Base-by-base conservation (phyloP, 768 basidiomycete genomes). In the Lactarius akahatsu region DNA sequence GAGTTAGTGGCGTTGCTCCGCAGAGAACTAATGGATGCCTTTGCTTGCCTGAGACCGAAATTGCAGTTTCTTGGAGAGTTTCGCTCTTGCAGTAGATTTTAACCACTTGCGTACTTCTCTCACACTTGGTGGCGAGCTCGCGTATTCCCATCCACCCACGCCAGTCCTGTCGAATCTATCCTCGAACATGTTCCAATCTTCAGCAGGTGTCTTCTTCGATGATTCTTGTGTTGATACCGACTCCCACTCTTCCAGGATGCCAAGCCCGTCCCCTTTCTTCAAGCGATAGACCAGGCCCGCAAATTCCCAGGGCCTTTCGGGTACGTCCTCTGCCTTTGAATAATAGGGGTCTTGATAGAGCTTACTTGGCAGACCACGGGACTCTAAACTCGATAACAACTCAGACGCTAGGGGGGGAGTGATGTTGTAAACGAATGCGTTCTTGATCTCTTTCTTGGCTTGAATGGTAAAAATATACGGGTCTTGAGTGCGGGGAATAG, bases 331-430 rank as follows among this genome's bases (percentile, higher is more conserved):
- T 28, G 81, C 80, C 59, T 85, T 83, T 7, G 92, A 93, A 73
- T 93, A 99, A 76, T 84, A 89, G 0, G 96, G 91, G n/a, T 83
- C 78, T 55, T 82, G 85, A 76, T 97, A 96, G 28, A 90, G 74
- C 70, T 85, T 86, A 56, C 73, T 77, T 4, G 86, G 83, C 8
- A 91, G 74, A 26, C 80, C 81, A 69, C 83, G 76, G 0, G 74
- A 71, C 38, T 81, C 80, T 16, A 87, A 63, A 56, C 79, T 81
- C 8, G 74, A 73, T 7, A 82, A 63, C 0, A 91, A 76, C 15
- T 84, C 77, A 4, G 80, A 77, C 6, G 78, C 57, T 7, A 83
- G 76, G 2, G 90, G 91, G 0, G 89, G 85, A 11, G 73, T 62
- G n/a, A 67, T 64, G 1, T 75, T 74, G 66, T 89, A 92, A 40